These are phyloP conservation scores for Fulvia fulva DNA, from an alignment of 2,329 filamentous ascomycete genomes.

Conservation along the genomic window DNA sequence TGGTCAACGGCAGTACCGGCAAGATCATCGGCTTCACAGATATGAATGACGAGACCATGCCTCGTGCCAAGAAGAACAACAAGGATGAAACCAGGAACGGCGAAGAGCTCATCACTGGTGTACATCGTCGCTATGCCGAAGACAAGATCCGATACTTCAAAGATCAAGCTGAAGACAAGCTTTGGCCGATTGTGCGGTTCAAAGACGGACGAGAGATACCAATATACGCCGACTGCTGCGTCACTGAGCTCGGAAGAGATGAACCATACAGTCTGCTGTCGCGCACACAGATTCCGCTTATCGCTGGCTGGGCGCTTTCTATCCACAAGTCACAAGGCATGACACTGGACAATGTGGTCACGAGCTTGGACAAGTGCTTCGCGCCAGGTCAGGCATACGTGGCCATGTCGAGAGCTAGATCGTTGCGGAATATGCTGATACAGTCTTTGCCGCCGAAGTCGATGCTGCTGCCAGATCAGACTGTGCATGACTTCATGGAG, in stretches of 20 bases:
- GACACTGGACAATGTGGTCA: slow-evolving; percentile 55
- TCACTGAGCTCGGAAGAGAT: slow-evolving; percentile 45
- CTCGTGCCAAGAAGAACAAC: background rate
- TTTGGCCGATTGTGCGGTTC: slow-evolving; percentile 52
- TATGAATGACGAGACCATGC: background rate
- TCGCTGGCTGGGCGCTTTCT: slow-evolving; percentile 58
- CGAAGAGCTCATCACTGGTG: slow-evolving; percentile 5
- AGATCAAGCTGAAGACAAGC: background rate
- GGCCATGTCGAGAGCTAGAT: slow-evolving; percentile 54
- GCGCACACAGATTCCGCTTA: slow-evolving; percentile 59
- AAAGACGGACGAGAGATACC: slow-evolving; percentile 40
- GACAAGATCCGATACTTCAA: slow-evolving; percentile 1
- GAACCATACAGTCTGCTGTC: slow-evolving; percentile 47
- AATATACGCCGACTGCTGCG: slow-evolving; percentile 50
- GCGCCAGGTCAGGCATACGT: slow-evolving; percentile 60
- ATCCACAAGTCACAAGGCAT: slow-evolving; percentile 61
- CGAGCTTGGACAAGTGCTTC: slow-evolving; percentile 51
- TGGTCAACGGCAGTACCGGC: slow-evolving; percentile 50
- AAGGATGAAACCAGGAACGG: background rate
- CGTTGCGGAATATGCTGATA: slow-evolving; percentile 30
- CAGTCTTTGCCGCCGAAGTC: slow-evolving; percentile 1
- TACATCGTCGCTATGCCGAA: slow-evolving; percentile 6
- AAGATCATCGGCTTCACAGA: slow-evolving; percentile 39
- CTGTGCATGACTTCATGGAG: slow-evolving; percentile 8
- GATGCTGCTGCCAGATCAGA: background rate